Base-by-base conservation (phyloP, 768 basidiomycete genomes). In the Termitomyces eurrhizus region DNA sequence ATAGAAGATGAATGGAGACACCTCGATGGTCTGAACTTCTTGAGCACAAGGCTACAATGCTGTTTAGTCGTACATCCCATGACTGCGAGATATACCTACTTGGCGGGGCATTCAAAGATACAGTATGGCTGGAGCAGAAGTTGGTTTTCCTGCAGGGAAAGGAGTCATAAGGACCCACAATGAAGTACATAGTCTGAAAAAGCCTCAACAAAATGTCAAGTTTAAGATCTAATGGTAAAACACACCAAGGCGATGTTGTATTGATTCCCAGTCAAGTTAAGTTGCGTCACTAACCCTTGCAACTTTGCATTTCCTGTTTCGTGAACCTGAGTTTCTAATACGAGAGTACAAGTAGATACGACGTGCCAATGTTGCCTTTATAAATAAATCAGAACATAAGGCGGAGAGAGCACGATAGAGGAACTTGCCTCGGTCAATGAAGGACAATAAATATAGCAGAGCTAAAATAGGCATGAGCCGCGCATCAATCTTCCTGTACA, bases 231-330 rank as follows among this genome's bases (percentile, higher is more conserved):
- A 5, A n/a, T 16, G 53, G 18, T 29, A 4, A 8, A 67, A 18
- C 77, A 16, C 50, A 88, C 88, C 68, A 90, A 68, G 0, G 86
- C 86, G 42, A 88, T 82, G 62, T 89, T 89, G 63, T 87, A 91
- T 64, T 81, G 73, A 66, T 84, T 79, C 9, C 84, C 83, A 0
- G 75, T 79, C 45, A 90, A 76, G 39, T 82, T 24, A 2, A 91
- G 75, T 65, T 90, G 78, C 0, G 72, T 80, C 16, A 70, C 66
- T 4, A 92, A 71, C 2, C 90, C 90, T 65, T 86, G 84, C 1
- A 90, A 71, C 61, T 79, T 84, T 2, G 88, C 88, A 66, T 90
- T 89, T 41, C 86, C 87, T 76, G 72, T 46, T 51, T 50, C 41
- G 45, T 26, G 26, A 12, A 64, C 57, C 42, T 54, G 4, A 50